Evolutionary conservation across 1,284 basidiomycete genomes (phyloP), one percentile per base, ranked within the genome.

Genomic region (Boletellus dicymbophilus): DNA sequence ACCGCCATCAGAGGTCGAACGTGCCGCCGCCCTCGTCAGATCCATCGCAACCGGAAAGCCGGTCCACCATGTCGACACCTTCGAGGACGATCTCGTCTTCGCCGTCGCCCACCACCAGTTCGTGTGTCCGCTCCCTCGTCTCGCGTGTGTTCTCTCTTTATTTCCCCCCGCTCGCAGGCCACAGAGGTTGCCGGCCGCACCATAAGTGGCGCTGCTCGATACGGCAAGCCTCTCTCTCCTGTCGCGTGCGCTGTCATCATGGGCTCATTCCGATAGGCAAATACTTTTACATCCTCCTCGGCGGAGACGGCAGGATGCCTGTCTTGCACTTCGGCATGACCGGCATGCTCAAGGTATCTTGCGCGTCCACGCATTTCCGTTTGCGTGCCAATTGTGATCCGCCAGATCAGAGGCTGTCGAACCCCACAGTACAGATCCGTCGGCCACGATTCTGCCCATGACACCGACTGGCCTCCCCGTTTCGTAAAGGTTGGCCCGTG

Each of bases 281-380:
- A 10, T 33, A n/a, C 31, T 33, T 33, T 10, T 93, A 86, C 63
- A 65, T 92, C n/a, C 75, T 77, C 37, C 74, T 92, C 1, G 79
- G 81, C 34, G 88, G 87, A 4, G 57, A 74, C 21, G 87, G 87
- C 0, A 33, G 31, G 31, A 33, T 33, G 31, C 31, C 31, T n/a
- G 31, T 33, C 8, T 15, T 33, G n/a, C 31, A 33, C 63, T 89
- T 92, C 58, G 90, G 90, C 3, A 92, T 92, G 90, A 91, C 88
- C 3, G 89, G 90, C 10, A 84, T 85, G 82, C 73, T 93, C 31
- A 84, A 88, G 71, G 86, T 87, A 54, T 49, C 66, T 53, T 40
- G 16, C 31, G 1, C 11, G 22, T 31, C 21, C 39, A 20, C 48
- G 45, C 22, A 10, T 38, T n/a, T 30, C 25, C 12, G 41, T 15